Evolutionary conservation across 371 early-diverging fungal genomes (phyloP), one percentile per base, ranked within the genome.

Genomic region (Capillidium rhysosporum): DNA sequence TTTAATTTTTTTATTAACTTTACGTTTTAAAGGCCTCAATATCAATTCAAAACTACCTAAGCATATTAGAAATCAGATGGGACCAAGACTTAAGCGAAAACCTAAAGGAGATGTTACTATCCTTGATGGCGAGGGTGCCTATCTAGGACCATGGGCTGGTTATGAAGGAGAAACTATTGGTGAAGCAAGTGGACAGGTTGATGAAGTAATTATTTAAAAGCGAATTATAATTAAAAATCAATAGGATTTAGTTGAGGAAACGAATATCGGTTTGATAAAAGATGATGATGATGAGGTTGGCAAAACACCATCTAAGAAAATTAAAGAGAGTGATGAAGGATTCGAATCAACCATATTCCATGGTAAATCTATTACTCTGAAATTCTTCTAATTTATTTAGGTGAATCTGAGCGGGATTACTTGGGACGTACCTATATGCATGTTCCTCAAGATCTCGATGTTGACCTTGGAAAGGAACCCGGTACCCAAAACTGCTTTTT

Each of bases 141-240:
- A 85, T 60, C 72, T 72, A 51, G 97, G 97, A 0, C 97, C 95
- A 5, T 95, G 95, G 97, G 92, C 93, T 2, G 88, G 92, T 1
- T 94, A 80, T 61, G 84, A 84, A 47, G 84, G 77, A 46, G 94
- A 92, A 57, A 65, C 74, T 2, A 66, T 71, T 28, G 83, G 77
- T 1, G 64, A 68, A 45, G 29, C 68, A 7, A 63, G 65, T 18
- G 87, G 81, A 1, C 77, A 78, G 0, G 67, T 79, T 20, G 70
- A 71, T 40, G 78, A 77, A 46, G 66, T 55, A 43, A 14, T 4
- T 43, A 14, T 7, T 14, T 18, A 25, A 4, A n/a, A 2, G n/a
- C 1, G 43, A n/a, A 28, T 46, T n/a, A 1, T 55, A n/a, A 1
- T 40, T 25, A 56, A 46, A 16, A 41, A 21, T 41, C 30, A 31